Evolutionary conservation across 83 land plant genomes (phyloP).

Genomic region (Picea abies): DNA sequence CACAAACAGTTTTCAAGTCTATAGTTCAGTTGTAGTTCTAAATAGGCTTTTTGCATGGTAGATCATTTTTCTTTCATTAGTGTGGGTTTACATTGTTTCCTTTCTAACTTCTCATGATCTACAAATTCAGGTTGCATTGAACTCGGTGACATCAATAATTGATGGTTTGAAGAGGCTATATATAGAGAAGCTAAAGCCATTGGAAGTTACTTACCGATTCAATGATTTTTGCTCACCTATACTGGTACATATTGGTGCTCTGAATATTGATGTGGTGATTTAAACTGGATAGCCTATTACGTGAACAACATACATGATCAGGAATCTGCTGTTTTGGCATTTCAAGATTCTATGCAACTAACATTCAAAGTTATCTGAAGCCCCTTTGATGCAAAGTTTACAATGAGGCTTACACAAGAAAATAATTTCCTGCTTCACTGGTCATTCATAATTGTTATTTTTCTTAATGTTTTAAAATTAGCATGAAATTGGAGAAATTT

Average conservation of each 20-base stretch:
- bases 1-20: not conserved
- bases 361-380: not conserved
- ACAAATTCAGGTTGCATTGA: slow-evolving; percentile 47
- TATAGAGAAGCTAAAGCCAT: slow-evolving; percentile 86
- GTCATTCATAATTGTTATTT: not conserved
- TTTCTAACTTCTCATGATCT: not conserved
- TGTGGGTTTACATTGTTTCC: not conserved
- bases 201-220: slow-evolving; percentile 91
- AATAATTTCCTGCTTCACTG: not conserved
- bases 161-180: slow-evolving; percentile 96
- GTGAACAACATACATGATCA: not conserved
- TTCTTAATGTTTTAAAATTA: not conserved
- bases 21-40: not conserved
- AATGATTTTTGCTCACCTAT: slow-evolving; percentile 88
- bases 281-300: not conserved
- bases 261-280: not conserved
- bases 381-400: not conserved
- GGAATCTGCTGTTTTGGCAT: not conserved
- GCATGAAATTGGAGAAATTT: not conserved
- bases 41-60: not conserved
- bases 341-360: not conserved
- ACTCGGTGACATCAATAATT: slow-evolving; percentile 83
- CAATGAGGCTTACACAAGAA: not conserved
- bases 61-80: not conserved
- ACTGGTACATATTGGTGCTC: slow-evolving; percentile 54